phyloP scores from a whole-genome alignment of 2,329 filamentous ascomycete species.

The Bipolaris oryzae region DNA sequence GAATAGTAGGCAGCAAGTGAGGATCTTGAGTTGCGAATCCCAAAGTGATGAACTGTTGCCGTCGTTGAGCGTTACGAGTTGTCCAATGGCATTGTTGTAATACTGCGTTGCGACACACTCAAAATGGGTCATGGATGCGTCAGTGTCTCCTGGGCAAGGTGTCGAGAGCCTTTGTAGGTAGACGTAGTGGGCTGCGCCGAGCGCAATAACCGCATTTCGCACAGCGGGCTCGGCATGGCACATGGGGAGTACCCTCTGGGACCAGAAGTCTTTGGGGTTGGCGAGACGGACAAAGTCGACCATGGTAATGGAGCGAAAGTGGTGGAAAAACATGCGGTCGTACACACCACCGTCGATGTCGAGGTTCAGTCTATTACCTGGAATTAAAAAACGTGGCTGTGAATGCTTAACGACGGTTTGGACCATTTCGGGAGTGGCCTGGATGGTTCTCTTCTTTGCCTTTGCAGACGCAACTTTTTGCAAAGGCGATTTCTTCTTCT shows the following conservation, averaged over 20 bases:
- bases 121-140: slow-evolving; percentile 5
- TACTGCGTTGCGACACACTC: slow-evolving; percentile 8
- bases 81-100: slow-evolving; percentile 15
- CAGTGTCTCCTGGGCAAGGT: background rate
- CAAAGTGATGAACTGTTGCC: background rate
- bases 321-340: slow-evolving; percentile 12
- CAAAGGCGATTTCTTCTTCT: background rate
- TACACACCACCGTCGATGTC: slow-evolving; percentile 2
- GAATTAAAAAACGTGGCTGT: background rate
- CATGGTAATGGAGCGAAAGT: slow-evolving; percentile 15
- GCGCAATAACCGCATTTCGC: slow-evolving; percentile 10
- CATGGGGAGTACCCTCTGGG: slow-evolving; percentile 15
- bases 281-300: slow-evolving; percentile 13
- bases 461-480: background rate
- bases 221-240: slow-evolving; percentile 14
- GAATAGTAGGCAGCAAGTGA: slow-evolving; percentile 16
- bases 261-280: slow-evolving; percentile 16
- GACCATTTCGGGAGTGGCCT: background rate
- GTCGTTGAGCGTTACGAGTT: slow-evolving; percentile 3
- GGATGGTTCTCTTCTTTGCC: background rate
- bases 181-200: slow-evolving; percentile 13
- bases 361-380: background rate
- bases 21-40: slow-evolving; percentile 5
- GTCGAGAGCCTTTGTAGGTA: slow-evolving; percentile 12
- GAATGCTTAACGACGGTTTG: background rate